Conservation (phyloP, 495 filamentous ascomycete species). For the Haplographium delicatum region DNA sequence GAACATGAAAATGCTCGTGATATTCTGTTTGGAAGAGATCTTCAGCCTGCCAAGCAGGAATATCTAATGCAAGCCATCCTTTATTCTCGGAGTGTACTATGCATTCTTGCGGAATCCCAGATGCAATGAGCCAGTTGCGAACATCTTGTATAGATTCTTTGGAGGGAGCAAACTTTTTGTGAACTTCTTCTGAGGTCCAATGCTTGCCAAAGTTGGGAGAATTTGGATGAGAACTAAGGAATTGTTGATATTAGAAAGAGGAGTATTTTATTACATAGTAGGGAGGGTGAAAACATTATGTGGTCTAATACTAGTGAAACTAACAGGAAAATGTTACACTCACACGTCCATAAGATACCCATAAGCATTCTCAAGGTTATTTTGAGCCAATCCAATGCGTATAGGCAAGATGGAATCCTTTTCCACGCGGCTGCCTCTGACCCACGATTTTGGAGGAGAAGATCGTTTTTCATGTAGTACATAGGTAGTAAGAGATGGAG, state of each 20-base stretch:
- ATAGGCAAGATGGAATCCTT: conserved; percentile 34
- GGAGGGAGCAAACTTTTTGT: conserved; percentile 21
- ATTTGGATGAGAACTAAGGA: conserved; percentile 14
- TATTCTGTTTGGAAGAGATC: conserved; percentile 21
- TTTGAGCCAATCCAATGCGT: conserved; percentile 46
- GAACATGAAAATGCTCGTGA: conserved; percentile 12
- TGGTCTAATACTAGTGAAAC: conserved; percentile 42
- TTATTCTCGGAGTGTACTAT: conserved; percentile 20
- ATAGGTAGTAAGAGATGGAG: conserved; percentile 4
- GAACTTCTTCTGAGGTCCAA: conserved; percentile 20
- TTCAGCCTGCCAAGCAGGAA: conserved; percentile 22
- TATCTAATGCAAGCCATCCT: conserved; percentile 19
- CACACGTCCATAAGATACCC: conserved; percentile 46
- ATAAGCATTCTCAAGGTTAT: conserved; percentile 42
- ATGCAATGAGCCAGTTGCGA: conserved; percentile 13
- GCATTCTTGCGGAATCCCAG: conserved; percentile 11
- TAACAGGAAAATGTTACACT: conserved; percentile 20
- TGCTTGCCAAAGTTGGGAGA: conserved; percentile 23
- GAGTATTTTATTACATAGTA: neutral
- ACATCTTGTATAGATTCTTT: conserved; percentile 20
- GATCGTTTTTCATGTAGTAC: conserved; percentile 12
- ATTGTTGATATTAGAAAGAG: neutral
- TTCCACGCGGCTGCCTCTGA: conserved; percentile 3
- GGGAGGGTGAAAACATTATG: neutral
- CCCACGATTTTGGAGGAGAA: neutral